Conservation (phyloP, 805 yeast species). For the Osmozyma mogii region DNA sequence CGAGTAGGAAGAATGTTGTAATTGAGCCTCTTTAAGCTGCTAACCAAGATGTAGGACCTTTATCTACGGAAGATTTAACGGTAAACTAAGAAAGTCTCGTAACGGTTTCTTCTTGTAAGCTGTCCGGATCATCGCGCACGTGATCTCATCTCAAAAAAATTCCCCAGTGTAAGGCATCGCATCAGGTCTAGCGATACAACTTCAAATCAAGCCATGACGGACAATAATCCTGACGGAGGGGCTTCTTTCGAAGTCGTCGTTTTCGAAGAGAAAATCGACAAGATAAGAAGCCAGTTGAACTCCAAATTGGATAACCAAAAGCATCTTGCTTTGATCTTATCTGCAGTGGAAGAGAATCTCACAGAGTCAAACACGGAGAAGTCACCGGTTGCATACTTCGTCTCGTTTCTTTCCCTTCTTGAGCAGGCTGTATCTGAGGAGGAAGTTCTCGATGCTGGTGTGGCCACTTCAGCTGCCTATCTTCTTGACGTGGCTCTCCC, state of each 20-base stretch:
- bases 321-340: constrained; percentile 71
- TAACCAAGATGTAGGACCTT: too few species aligned
- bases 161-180: neutral
- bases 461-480: constrained; percentile 74
- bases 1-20: too few species aligned
- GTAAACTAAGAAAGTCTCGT: too few species aligned
- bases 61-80: too few species aligned
- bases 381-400: constrained; percentile 75
- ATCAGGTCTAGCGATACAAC: constrained; percentile 1
- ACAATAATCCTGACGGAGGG: constrained; percentile 34
- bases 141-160: constrained; percentile 8
- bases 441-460: constrained; percentile 46
- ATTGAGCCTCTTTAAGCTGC: too few species aligned
- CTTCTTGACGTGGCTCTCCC: constrained; percentile 76
- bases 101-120: too few species aligned
- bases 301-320: constrained; percentile 87
- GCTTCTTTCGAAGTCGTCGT: constrained; percentile 32
- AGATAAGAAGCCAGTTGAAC: constrained; percentile 60
- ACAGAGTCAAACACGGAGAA: constrained; percentile 53
- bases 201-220: constrained; percentile 15
- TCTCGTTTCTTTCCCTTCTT: constrained; percentile 72
- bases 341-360: constrained; percentile 87
- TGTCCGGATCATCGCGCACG: constrained; percentile 3
- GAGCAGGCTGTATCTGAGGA: constrained; percentile 58
- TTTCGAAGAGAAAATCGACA: constrained; percentile 55